Evolutionary conservation across 192 early-diverging fungal species (phyloP).

Genomic region (Piromyces sp.): DNA sequence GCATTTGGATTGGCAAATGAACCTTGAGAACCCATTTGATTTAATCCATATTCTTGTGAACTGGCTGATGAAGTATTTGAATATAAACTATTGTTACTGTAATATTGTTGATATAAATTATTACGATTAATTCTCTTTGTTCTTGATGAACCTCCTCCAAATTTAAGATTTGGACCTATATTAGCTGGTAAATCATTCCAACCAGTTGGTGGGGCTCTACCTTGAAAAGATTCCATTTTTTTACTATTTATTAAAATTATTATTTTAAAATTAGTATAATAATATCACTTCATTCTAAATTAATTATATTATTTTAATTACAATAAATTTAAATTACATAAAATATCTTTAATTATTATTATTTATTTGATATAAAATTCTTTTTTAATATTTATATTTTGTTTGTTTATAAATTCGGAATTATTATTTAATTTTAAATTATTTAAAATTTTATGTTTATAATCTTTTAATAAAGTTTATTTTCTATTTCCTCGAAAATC

Average conservation of each 20-base stretch:
- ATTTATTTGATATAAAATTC: too few species aligned
- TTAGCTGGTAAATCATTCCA: not conserved
- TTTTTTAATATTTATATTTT: too few species aligned
- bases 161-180: not conserved
- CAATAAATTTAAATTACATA: too few species aligned
- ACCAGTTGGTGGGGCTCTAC: not conserved
- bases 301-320: too few species aligned
- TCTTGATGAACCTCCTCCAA: not conserved
- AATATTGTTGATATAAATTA: not conserved
- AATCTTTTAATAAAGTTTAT: too few species aligned
- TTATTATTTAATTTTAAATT: too few species aligned
- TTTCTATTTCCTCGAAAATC: too few species aligned
- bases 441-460: too few species aligned
- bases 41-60: not conserved
- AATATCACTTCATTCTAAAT: too few species aligned
- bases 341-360: too few species aligned
- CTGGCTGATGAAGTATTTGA: not conserved
- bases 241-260: not conserved
- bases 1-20: not conserved
- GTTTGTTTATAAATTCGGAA: too few species aligned
- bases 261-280: too few species aligned
- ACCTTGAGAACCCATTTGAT: not conserved
- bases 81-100: not conserved
- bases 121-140: not conserved
- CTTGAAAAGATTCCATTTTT: not conserved